Percentiles rank a stretch among this genome's conserved stretches.
phyloP scores from a whole-genome alignment of 2,329 filamentous ascomycete genomes.

The Ophiostoma piceae region DNA sequence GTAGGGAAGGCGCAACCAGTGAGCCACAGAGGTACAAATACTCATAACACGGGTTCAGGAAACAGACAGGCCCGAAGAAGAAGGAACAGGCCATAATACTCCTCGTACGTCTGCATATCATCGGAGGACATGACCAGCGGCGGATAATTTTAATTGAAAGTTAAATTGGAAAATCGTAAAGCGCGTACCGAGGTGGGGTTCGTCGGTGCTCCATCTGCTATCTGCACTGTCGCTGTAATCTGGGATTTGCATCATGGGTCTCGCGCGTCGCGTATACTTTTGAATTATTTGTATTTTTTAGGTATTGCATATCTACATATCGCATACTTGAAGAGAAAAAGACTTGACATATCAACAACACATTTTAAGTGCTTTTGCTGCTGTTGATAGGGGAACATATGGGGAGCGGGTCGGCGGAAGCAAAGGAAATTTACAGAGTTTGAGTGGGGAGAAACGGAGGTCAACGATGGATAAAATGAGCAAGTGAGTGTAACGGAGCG shows the following conservation, averaged over 20 bases:
- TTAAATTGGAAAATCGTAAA: not conserved
- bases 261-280: not conserved
- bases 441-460: constrained; percentile 4
- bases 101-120: not conserved
- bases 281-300: not conserved
- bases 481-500: not conserved
- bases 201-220: not conserved
- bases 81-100: not conserved
- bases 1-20: not conserved
- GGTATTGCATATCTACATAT: not conserved
- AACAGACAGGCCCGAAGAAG: not conserved
- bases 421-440: not conserved
- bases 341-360: not conserved
- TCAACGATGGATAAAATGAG: not conserved
- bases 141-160: not conserved
- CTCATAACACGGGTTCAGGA: not conserved
- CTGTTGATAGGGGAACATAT: constrained; percentile 6
- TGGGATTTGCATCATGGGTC: not conserved
- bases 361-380: not conserved
- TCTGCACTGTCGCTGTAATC: not conserved
- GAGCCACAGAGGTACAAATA: not conserved
- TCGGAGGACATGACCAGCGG: constrained; percentile 5
- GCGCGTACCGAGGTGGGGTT: constrained; percentile 14
- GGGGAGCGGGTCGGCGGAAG: constrained; percentile 3
- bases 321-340: not conserved